phyloP scores from a whole-genome alignment of 2,329 filamentous ascomycete genomes.

The Colletotrichum sp. region DNA sequence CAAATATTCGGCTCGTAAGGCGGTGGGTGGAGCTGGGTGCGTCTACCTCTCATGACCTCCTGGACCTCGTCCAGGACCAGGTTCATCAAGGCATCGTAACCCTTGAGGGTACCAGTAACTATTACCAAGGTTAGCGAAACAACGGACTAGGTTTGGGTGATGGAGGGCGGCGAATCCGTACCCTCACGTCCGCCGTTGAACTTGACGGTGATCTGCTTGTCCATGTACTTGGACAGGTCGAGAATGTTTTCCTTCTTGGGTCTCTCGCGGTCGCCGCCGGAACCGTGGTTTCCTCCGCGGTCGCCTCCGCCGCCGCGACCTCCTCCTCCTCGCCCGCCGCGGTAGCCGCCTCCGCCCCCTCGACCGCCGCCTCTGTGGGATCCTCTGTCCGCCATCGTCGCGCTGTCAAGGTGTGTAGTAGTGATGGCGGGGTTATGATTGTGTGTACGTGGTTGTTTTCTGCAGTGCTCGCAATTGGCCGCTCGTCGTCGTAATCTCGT shows the following conservation, averaged over 20 bases:
- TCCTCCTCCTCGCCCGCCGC: slow-evolving; percentile 51
- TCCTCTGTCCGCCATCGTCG: slow-evolving; percentile 56
- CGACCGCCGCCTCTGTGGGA: slow-evolving; percentile 51
- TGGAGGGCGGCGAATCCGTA: neutral
- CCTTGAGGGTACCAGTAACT: slow-evolving; percentile 92
- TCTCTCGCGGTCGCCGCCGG: slow-evolving; percentile 62
- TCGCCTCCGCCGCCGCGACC: slow-evolving; percentile 38
- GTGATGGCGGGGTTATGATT: neutral
- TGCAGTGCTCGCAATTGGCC: neutral
- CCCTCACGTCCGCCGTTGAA: slow-evolving; percentile 95
- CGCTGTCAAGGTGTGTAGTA: slow-evolving; percentile 13
- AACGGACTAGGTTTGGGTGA: neutral
- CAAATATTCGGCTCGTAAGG: neutral
- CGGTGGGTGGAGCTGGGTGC: neutral
- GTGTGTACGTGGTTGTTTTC: neutral
- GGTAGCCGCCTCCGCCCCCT: slow-evolving; percentile 50
- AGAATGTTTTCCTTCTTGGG: slow-evolving; percentile 99
- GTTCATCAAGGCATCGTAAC: slow-evolving; percentile 98
- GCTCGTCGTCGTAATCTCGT: neutral
- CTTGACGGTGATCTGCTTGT: slow-evolving; percentile 94
- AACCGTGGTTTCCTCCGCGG: slow-evolving; percentile 31
- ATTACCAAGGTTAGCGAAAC: neutral
- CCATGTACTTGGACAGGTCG: slow-evolving; percentile 94
- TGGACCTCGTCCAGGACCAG: slow-evolving; percentile 93
- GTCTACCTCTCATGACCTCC: slow-evolving; percentile 83